These are phyloP conservation scores for Acorus gramineus DNA, from an alignment of 106 monocot species.

Conservation along the genomic window DNA sequence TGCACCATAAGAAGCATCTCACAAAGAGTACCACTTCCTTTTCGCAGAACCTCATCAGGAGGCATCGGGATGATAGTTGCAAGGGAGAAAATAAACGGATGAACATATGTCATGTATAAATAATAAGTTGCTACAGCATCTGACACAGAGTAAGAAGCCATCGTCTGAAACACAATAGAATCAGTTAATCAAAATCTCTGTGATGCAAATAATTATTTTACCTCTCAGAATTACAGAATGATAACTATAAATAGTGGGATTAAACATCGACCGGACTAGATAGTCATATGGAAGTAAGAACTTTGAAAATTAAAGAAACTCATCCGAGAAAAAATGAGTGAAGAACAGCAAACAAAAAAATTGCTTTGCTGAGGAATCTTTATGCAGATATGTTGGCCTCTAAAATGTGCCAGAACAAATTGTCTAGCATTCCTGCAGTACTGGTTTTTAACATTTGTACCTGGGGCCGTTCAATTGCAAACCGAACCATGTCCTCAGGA, in stretches of 20 bases:
- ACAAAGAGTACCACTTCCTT: slow-evolving; percentile 98
- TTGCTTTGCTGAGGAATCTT: too few relatives aligned
- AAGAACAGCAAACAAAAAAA: too few relatives aligned
- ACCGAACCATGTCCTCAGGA: slow-evolving; percentile 99
- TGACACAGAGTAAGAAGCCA: slow-evolving; percentile 99
- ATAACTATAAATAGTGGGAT: too few relatives aligned
- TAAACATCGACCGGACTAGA: too few relatives aligned
- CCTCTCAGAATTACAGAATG: too few relatives aligned
- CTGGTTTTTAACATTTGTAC: slow-evolving; percentile 17
- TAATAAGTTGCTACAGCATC: slow-evolving; percentile 99
- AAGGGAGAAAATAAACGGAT: slow-evolving; percentile 98
- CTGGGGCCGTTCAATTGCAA: slow-evolving; percentile 92
- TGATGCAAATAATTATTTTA: background rate
- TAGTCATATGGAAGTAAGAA: too few relatives aligned
- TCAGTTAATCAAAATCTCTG: slow-evolving; percentile 11
- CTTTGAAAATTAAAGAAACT: too few relatives aligned
- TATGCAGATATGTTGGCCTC: too few relatives aligned
- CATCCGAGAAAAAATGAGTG: too few relatives aligned
- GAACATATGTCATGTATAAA: slow-evolving; percentile 97
- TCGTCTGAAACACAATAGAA: slow-evolving; percentile 47
- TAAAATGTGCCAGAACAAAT: too few relatives aligned
- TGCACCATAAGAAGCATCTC: slow-evolving; percentile 99
- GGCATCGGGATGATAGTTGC: slow-evolving; percentile 99
- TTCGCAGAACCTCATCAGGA: slow-evolving; percentile 91
- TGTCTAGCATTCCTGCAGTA: too few relatives aligned